Evolutionary conservation across 306 rosid species (phyloP).

Genomic region (Senna siamea): DNA sequence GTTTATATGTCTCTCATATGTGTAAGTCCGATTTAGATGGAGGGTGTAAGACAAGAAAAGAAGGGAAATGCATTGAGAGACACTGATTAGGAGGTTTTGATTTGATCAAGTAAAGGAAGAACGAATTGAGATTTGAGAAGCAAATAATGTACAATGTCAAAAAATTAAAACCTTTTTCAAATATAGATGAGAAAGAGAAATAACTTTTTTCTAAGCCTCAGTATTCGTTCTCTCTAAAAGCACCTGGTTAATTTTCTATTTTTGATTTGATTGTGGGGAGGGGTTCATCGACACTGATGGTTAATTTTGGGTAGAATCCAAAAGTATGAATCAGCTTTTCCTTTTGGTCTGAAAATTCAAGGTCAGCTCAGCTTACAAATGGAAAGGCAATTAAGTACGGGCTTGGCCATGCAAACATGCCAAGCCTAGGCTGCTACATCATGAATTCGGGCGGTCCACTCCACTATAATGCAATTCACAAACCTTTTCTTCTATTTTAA

Average conservation of each 20-base stretch:
- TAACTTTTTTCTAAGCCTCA: background rate
- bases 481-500: background rate
- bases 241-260: too few species aligned
- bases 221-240: too few species aligned
- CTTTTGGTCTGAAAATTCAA: background rate
- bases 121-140: background rate
- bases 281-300: too few species aligned
- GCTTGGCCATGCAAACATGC: background rate
- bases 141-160: background rate
- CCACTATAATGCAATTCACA: slow-evolving; percentile 18
- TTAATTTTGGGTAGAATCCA: too few species aligned
- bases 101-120: background rate
- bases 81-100: background rate
- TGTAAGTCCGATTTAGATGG: background rate
- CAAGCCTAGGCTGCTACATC: background rate
- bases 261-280: too few species aligned
- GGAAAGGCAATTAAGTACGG: background rate
- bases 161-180: background rate
- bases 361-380: background rate
- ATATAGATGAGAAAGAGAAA: background rate
- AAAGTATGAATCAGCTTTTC: too few species aligned
- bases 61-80: background rate
- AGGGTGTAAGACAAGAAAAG: background rate
- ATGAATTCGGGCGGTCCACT: background rate
- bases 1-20: background rate